A percentile compares a stretch with the other conserved stretches of the same genome.
Evolutionary conservation across 306 rosid genomes (phyloP).

Genomic region (Aeschynomene evenia): DNA sequence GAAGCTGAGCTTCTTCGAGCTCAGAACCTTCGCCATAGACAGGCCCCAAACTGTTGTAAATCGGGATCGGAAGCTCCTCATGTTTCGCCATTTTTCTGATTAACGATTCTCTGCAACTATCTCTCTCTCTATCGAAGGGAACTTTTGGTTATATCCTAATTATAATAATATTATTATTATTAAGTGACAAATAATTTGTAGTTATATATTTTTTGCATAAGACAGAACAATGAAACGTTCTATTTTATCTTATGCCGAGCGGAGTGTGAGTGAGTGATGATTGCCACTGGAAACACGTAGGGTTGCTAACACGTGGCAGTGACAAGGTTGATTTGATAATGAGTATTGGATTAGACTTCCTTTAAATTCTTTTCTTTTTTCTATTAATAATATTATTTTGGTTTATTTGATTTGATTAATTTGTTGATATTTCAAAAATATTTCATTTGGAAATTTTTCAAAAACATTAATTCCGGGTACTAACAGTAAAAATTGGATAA

Average conservation of each 20-base stretch:
- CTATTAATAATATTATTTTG: no score
- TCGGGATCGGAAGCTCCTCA: slow-evolving; percentile 87
- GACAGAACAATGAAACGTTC: not conserved
- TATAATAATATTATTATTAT: no score
- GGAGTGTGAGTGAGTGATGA: not conserved
- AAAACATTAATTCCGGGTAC: not conserved
- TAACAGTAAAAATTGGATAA: not conserved
- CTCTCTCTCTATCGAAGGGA: not conserved
- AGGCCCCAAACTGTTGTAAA: slow-evolving; percentile 51
- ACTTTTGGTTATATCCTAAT: not conserved
- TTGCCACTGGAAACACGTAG: not conserved
- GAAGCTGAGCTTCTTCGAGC: slow-evolving; percentile 82
- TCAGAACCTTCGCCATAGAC: slow-evolving; percentile 76
- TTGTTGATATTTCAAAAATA: not conserved
- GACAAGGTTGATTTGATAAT: not conserved
- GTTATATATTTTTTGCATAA: not conserved
- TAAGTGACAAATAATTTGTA: no score
- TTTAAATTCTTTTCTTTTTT: not conserved
- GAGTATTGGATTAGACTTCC: no score
- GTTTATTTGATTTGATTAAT: not conserved
- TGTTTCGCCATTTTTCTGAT: slow-evolving; percentile 57
- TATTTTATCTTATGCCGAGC: not conserved
- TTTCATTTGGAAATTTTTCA: not conserved
- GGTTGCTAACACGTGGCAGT: slow-evolving; percentile 23
- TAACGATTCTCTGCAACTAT: not conserved